Conservation (phyloP, 2,329 filamentous ascomycete species). For the Teratosphaeria viscida region DNA sequence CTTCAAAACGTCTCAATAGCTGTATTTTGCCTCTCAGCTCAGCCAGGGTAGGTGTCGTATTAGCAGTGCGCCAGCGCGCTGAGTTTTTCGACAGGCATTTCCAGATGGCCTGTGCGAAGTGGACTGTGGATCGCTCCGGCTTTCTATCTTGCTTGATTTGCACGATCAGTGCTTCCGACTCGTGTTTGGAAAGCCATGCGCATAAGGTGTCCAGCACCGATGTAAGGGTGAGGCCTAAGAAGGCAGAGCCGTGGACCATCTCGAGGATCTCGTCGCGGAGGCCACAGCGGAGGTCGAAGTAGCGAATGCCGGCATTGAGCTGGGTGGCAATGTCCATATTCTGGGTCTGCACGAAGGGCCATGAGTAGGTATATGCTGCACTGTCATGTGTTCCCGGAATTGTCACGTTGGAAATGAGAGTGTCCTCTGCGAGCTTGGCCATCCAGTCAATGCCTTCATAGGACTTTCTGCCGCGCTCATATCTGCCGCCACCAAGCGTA, state of each 20-base stretch:
- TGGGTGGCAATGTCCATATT: conserved; percentile 19
- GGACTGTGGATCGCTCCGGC: conserved; percentile 19
- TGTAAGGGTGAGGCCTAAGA: conserved; percentile 21
- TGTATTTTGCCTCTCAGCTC: conserved; percentile 27
- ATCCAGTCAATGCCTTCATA: conserved; percentile 15
- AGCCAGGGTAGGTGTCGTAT: conserved; percentile 23
- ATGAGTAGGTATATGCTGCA: conserved; percentile 24
- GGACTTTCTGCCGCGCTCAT: background rate
- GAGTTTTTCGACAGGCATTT: conserved; percentile 15
- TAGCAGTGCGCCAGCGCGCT: conserved; percentile 23
- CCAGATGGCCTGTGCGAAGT: conserved; percentile 31
- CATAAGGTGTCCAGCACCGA: conserved; percentile 21
- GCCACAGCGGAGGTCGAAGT: conserved; percentile 28
- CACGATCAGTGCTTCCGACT: conserved; percentile 23
- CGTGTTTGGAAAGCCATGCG: conserved; percentile 19
- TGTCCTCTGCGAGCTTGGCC: conserved; percentile 14
- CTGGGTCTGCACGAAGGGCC: conserved; percentile 27
- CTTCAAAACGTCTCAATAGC: conserved; percentile 24
- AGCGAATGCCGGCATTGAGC: conserved; percentile 25
- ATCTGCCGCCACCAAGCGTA: background rate
- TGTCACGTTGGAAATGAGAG: conserved; percentile 20
- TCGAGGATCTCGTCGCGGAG: conserved; percentile 20
- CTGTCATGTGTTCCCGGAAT: conserved; percentile 29
- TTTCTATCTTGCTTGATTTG: conserved; percentile 27
- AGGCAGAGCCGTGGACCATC: conserved; percentile 27